Evolutionary conservation across 805 yeast genomes (phyloP), one percentile per base, ranked within the genome.

Genomic region (Saccharomycopsis schoenii): DNA sequence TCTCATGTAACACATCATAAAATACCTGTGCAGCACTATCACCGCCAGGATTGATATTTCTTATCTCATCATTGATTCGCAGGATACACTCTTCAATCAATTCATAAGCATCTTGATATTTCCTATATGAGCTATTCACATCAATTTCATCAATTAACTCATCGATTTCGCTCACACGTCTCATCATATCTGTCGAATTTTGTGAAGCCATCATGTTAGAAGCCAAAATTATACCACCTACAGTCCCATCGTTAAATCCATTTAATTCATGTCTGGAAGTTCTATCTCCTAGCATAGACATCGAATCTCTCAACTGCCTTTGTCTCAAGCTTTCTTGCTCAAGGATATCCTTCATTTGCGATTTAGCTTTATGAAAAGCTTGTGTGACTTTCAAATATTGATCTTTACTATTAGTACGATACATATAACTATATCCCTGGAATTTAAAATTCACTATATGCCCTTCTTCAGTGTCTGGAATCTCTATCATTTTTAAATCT

Each of bases 111-210:
- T 71, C 74, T 55, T 74, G 67, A 71, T 79, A 85, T 60, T 79
- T 77, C 59, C 81, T 79, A 66, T 86, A 85, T 11, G 89, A 85
- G 29, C 87, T 76, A 60, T 77, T 77, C 14, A 85, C 82, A 68
- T 88, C 94, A 51, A 86, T 77, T 60, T 86, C 89, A 67, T 87
- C 90, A 17, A 88, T 74, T 39, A 76, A 71, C 58, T 84, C 86
- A 66, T 86, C 91, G 14, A 84, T 74, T 37, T 73, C 72, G 60
- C 81, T 80, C 60, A 86, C 73, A 19, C 74, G 80, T 60, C 77
- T 75, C 64, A 82, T 73, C 15, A 75, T 60, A 58, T 67, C 74
- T 69, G 70, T 73, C 63, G 68, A 66, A 65, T 80, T 86, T 64
- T 85, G 86, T 6, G 52, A 47, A 12, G 36, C 14, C 50, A 85